These are phyloP conservation scores for Lactifluus piperatus DNA, from an alignment of 768 basidiomycete genomes.

Conservation along the genomic window DNA sequence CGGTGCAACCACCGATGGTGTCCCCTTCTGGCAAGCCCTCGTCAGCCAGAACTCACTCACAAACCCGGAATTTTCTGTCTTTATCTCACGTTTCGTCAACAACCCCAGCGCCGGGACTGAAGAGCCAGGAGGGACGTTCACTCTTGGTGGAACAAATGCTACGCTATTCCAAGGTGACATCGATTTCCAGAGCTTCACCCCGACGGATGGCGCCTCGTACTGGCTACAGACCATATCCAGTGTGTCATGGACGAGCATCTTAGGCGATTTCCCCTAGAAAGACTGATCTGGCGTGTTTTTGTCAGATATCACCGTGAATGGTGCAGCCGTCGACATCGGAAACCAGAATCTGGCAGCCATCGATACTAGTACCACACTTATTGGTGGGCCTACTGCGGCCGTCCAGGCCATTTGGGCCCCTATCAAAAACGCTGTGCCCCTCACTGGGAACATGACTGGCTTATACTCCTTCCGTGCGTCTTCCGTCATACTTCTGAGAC, in stretches of 20 bases:
- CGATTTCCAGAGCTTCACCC: conserved; percentile 51
- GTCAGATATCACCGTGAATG: conserved; percentile 56
- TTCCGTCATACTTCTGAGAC: not conserved
- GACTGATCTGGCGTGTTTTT: not conserved
- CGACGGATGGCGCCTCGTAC: conserved; percentile 33
- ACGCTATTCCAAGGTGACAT: conserved; percentile 58
- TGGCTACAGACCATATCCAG: conserved; percentile 54
- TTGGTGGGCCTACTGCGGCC: conserved; percentile 67
- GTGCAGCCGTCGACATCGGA: conserved; percentile 38
- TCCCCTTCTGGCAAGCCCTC: conserved; percentile 67
- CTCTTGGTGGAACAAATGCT: conserved; percentile 57
- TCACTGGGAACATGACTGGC: conserved; percentile 45
- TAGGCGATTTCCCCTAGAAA: not conserved
- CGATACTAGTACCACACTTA: conserved; percentile 92
- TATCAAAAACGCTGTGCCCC: conserved; percentile 46
- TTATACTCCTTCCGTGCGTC: conserved; percentile 73
- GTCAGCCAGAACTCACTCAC: conserved; percentile 34
- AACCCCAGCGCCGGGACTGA: conserved; percentile 25
- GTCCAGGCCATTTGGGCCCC: conserved; percentile 55
- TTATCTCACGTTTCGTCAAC: conserved; percentile 44
- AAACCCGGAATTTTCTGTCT: conserved; percentile 54
- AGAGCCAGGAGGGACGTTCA: conserved; percentile 60
- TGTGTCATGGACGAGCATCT: conserved; percentile 26
- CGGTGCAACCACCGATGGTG: too few relatives aligned
- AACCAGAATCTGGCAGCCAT: conserved; percentile 58